phyloP scores from a whole-genome alignment of 129 eudicot genomes.

The Helianthus annuus region HanXRQr2.0-SUNRISE NC_035449.2:127893449-127893948 shows the following conservation, averaged over 20 bases:
- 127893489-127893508: no score
- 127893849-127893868: slow-evolving; percentile 93
- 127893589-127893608: no score
- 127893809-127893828: slow-evolving; percentile 99
- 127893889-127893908: neutral
- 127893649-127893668: neutral
- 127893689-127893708: neutral
- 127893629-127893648: no score
- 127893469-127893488: no score
- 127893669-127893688: neutral
- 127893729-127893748: neutral
- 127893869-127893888: slow-evolving; percentile 86
- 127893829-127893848: slow-evolving; percentile 91
- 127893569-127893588: no score
- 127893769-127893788: slow-evolving; percentile 51
- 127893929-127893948: no score
- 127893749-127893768: neutral
- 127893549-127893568: no score
- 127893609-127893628: no score
- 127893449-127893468: no score
- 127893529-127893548: no score
- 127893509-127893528: no score
- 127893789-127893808: slow-evolving; percentile 88
- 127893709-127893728: neutral
- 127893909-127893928: neutral